Percentiles rank a stretch among this genome's conserved stretches.
phyloP scores from a whole-genome alignment of 2,329 filamentous ascomycete species.

The Hymenoscyphus occultus region DNA sequence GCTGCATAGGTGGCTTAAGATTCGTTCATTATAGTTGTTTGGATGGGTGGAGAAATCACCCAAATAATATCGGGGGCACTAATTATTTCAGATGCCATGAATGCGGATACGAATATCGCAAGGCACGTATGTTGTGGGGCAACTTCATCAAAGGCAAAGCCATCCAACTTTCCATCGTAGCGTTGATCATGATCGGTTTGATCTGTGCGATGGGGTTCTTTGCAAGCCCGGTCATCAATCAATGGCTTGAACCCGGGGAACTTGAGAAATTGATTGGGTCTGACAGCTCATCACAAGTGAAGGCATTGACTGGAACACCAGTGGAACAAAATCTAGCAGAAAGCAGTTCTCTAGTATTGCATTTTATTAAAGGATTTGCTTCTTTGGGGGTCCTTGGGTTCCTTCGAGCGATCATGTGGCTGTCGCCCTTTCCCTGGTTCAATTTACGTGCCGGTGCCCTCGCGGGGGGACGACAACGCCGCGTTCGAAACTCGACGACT shows the following conservation, averaged over 20 bases:
- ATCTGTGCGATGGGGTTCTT: constrained; percentile 87
- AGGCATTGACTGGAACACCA: neutral
- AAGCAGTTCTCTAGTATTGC: constrained; percentile 46
- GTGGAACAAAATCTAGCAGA: constrained; percentile 55
- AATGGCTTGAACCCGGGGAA: constrained; percentile 75
- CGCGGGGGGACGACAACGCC: constrained; percentile 58
- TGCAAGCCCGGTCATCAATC: constrained; percentile 85
- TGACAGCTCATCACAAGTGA: neutral
- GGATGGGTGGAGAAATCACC: constrained; percentile 73
- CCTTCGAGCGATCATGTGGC: constrained; percentile 71
- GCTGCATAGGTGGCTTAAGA: constrained; percentile 87
- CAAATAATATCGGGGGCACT: constrained; percentile 43
- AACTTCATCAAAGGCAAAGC: constrained; percentile 64
- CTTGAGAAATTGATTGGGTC: neutral
- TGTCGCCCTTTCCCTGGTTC: constrained; percentile 75
- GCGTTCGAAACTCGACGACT: constrained; percentile 57
- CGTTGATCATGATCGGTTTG: constrained; percentile 65
- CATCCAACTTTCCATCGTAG: constrained; percentile 68
- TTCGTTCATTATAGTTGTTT: constrained; percentile 94
- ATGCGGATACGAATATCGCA: constrained; percentile 77
- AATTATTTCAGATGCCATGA: constrained; percentile 88
- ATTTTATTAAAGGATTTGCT: constrained; percentile 88
- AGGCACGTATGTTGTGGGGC: constrained; percentile 75
- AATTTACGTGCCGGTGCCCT: constrained; percentile 64
- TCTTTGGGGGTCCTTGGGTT: constrained; percentile 85